Base-by-base conservation (phyloP, 2,329 filamentous ascomycete species). In the Pyrenophora seminiperda region DNA sequence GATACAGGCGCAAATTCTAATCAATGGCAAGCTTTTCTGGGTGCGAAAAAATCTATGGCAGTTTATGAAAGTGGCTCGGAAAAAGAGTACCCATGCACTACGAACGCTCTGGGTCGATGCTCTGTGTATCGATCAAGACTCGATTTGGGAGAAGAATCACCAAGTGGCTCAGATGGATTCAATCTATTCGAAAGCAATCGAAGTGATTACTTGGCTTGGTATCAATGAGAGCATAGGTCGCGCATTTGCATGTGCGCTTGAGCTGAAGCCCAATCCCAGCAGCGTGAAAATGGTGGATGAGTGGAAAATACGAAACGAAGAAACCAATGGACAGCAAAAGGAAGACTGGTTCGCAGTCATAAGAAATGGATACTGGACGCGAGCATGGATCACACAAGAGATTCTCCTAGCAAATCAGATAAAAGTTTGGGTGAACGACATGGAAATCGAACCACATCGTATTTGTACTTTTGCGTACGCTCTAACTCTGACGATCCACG, bases 91-190 rank as follows among this genome's bases (percentile, higher is more conserved):
- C 18, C 6, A 33, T 14, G 14, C 29, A 13, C 22, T 20, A 32
- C 17, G 40, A 7, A 37, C 17, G 5, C 40, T 53, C 9, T 65
- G 68, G 69, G 59, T 59, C 3, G 71, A 72, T 41, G 59, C 57
- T 0, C 15, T 73, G 4, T 71, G 61, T 38, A 69, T 72, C n/a
- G 50, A 71, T 15, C 53, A 63, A 37, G 27, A 47, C 2, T 45
- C 60, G n/a, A 31, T 33, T 1, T 34, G 44, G 11, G 59, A 62
- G 31, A 30, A 34, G 11, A 48, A 33, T 11, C 31, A 58, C n/a
- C 62, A 63, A 34, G 50, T 63, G 2, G 22, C 37, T 13, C 32
- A 50, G 10, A 65, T 62, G 62, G 41, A 27, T 2, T 14, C 29
- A 13, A 62, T 63, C 3, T 65, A 62, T 27, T 30, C 32, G 2